These are phyloP conservation scores for Dendrobium officinale DNA, from an alignment of 106 monocot species.

Conservation along the genomic window DNA sequence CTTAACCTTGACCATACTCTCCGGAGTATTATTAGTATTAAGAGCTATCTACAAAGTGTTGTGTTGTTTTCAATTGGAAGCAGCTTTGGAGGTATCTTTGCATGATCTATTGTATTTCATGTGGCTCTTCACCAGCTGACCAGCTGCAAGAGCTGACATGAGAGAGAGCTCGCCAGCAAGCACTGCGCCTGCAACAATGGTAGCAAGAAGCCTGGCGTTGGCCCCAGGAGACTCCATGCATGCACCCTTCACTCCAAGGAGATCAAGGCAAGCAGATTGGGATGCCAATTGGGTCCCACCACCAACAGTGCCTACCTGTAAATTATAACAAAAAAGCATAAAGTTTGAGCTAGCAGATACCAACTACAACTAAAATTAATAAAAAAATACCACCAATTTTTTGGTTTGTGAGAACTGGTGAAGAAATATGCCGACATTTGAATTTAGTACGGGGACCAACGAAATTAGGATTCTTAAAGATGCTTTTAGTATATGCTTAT, in stretches of 20 bases:
- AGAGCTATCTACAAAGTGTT: background rate
- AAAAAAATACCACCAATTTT: too few species aligned
- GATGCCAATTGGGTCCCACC: conserved; percentile 95
- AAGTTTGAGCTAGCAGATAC: too few species aligned
- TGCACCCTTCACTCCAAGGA: conserved; percentile 90
- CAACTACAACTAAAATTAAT: too few species aligned
- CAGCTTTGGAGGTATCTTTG: conserved; percentile 36
- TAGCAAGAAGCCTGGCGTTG: conserved; percentile 71
- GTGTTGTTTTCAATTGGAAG: background rate
- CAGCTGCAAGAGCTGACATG: conserved; percentile 75
- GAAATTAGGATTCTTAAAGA: too few species aligned
- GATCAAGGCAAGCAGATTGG: conserved; percentile 77
- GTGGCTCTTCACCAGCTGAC: conserved; percentile 85
- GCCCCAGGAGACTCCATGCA: conserved; percentile 61
- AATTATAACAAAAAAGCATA: too few species aligned
- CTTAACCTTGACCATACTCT: background rate
- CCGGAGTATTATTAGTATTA: background rate
- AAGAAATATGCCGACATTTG: too few species aligned
- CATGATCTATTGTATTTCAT: conserved; percentile 86
- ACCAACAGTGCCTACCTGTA: conserved; percentile 83
- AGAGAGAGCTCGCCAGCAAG: conserved; percentile 91
- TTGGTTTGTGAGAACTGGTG: too few species aligned
- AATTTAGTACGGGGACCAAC: too few species aligned
- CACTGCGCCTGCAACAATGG: conserved; percentile 80
- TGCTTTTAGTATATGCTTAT: too few species aligned